Percentiles rank a stretch among this genome's conserved stretches.
phyloP scores from a whole-genome alignment of 306 rosid species.

The Abrus pulchellus region DNA sequence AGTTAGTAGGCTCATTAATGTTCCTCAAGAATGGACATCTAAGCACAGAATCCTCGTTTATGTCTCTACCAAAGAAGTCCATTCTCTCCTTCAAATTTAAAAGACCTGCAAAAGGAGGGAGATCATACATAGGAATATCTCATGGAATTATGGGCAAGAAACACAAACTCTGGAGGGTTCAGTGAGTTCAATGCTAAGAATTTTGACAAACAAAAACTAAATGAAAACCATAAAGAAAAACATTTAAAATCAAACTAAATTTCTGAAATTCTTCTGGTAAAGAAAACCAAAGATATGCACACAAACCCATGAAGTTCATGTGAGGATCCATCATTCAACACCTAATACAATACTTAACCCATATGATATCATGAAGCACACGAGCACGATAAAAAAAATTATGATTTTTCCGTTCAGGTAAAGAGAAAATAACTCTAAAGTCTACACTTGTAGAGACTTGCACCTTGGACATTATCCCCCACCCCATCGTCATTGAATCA shows the following conservation, averaged over 20 bases:
- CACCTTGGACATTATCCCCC: background rate
- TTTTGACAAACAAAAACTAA: conserved; percentile 14
- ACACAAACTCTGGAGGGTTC: conserved; percentile 22
- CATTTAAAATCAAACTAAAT: conserved; percentile 24
- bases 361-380: background rate
- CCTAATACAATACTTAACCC: conserved; percentile 20
- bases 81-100: conserved; percentile 50
- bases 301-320: conserved; percentile 26
- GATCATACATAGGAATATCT: conserved; percentile 26
- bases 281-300: background rate
- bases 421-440: conserved; percentile 3
- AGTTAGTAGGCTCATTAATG: conserved; percentile 95
- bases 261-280: background rate
- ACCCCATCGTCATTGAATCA: conserved; percentile 13
- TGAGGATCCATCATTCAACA: conserved; percentile 10
- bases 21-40: conserved; percentile 96
- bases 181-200: conserved; percentile 30
- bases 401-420: background rate
- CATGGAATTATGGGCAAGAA: conserved; percentile 13
- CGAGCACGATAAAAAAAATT: too few species aligned
- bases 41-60: conserved; percentile 69
- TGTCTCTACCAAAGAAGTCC: conserved; percentile 70
- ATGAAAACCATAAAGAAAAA: background rate
- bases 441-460: conserved; percentile 8
- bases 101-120: conserved; percentile 54